Conservation (phyloP, 768 basidiomycete genomes). For the Hygrocybe coccinea region DNA sequence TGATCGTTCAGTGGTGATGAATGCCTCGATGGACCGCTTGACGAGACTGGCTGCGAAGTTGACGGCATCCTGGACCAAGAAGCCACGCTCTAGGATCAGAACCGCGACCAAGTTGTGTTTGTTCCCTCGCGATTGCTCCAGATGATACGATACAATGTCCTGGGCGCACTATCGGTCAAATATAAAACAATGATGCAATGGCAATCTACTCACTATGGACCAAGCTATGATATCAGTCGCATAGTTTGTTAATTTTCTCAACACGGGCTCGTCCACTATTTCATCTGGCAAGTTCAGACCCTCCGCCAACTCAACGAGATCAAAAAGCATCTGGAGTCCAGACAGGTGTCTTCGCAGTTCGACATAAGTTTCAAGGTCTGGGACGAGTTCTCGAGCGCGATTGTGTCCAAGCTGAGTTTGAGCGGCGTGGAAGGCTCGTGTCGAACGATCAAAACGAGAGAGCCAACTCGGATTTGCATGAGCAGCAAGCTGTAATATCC, state of each 20-base stretch:
- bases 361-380: slow-evolving; percentile 46
- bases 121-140: slow-evolving; percentile 35
- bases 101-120: slow-evolving; percentile 46
- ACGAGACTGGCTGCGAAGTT: slow-evolving; percentile 38
- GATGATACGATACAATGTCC: slow-evolving; percentile 59
- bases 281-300: slow-evolving; percentile 37
- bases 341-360: slow-evolving; percentile 42
- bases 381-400: slow-evolving; percentile 24
- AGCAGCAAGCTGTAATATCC: slow-evolving; percentile 32
- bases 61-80: slow-evolving; percentile 49
- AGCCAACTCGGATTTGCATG: slow-evolving; percentile 37
- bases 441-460: slow-evolving; percentile 36
- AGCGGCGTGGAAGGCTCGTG: slow-evolving; percentile 33
- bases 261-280: slow-evolving; percentile 18
- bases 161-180: slow-evolving; percentile 23
- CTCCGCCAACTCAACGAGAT: slow-evolving; percentile 49
- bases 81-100: slow-evolving; percentile 39
- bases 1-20: slow-evolving; percentile 27
- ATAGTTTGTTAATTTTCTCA: slow-evolving; percentile 33
- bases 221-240: slow-evolving; percentile 49
- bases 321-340: slow-evolving; percentile 47
- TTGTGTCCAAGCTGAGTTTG: slow-evolving; percentile 27
- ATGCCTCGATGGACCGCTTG: slow-evolving; percentile 34
- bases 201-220: slow-evolving; percentile 42
- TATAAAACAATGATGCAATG: background rate